A percentile compares a stretch with the other conserved stretches of the same genome.
Conservation (phyloP, 495 filamentous ascomycete genomes). For the Aspergillus olivimuriae region DNA sequence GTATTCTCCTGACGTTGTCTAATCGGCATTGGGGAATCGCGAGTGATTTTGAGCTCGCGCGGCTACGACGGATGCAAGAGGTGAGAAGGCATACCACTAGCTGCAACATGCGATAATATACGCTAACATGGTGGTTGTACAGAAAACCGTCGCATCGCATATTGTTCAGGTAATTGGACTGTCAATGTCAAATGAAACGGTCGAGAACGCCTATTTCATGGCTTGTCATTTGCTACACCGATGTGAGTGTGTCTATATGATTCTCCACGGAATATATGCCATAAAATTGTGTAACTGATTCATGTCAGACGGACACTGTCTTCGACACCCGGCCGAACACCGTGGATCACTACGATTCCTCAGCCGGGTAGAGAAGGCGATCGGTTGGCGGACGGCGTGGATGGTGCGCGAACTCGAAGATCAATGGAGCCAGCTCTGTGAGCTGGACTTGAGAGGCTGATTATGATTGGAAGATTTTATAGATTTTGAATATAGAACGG, state of each 20-base stretch:
- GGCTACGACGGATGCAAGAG: slow-evolving; percentile 23
- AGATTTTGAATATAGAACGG: too few relatives aligned
- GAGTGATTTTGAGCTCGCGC: slow-evolving; percentile 26
- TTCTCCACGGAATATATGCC: slow-evolving; percentile 8
- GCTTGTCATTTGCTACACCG: slow-evolving; percentile 32
- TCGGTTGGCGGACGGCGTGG: slow-evolving; percentile 33
- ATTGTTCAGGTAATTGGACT: slow-evolving; percentile 29
- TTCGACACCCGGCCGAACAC: slow-evolving; percentile 25
- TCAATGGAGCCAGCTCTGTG: slow-evolving; percentile 27
- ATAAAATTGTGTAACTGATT: background rate
- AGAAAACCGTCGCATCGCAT: slow-evolving; percentile 28
- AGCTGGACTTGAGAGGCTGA: slow-evolving; percentile 5
- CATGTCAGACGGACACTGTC: slow-evolving; percentile 27
- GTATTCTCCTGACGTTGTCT: slow-evolving; percentile 28
- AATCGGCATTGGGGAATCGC: slow-evolving; percentile 16
- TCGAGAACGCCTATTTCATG: slow-evolving; percentile 36
- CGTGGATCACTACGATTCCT: slow-evolving; percentile 28
- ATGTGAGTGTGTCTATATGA: too few relatives aligned
- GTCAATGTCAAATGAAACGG: slow-evolving; percentile 33
- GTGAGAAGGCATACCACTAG: slow-evolving; percentile 9
- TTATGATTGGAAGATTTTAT: background rate
- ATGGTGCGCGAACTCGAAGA: slow-evolving; percentile 22
- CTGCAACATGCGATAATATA: too few relatives aligned
- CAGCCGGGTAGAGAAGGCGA: slow-evolving; percentile 18
- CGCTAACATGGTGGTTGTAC: background rate